phyloP scores from a whole-genome alignment of 2,329 filamentous ascomycete species.

The Capronia epimyces region DNA sequence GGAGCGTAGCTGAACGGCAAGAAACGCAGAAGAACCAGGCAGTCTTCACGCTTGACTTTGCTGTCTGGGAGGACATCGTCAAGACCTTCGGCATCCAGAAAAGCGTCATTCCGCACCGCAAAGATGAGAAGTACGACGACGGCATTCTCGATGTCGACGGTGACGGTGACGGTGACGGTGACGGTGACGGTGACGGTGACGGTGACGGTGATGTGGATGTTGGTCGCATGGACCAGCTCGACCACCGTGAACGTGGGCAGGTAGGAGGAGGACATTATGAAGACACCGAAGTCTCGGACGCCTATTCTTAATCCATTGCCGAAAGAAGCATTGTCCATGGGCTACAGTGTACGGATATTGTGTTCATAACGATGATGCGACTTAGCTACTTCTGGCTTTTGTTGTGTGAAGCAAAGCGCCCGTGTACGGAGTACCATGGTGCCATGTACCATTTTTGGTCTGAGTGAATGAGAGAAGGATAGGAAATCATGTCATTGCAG shows the following conservation, averaged over 20 bases:
- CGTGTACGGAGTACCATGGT: too few relatives aligned
- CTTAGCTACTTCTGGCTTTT: too few relatives aligned
- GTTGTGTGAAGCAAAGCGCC: too few relatives aligned
- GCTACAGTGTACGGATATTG: too few relatives aligned
- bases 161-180: constrained; percentile 10
- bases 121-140: constrained; percentile 49
- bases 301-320: constrained; percentile 11
- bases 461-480: too few relatives aligned
- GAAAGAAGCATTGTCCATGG: neutral
- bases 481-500: too few relatives aligned
- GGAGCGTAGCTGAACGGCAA: constrained; percentile 42
- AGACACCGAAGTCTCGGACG: constrained; percentile 19
- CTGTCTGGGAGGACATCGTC: constrained; percentile 73
- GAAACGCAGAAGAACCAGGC: constrained; percentile 66
- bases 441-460: too few relatives aligned
- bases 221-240: neutral
- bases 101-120: constrained; percentile 77
- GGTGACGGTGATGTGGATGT: constrained; percentile 38
- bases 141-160: constrained; percentile 37
- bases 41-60: constrained; percentile 80
- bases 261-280: neutral
- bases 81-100: constrained; percentile 69
- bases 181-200: constrained; percentile 29
- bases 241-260: neutral
- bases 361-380: too few relatives aligned